These are phyloP conservation scores for Paramyrothecium roridum DNA, from an alignment of 2,329 filamentous ascomycete genomes.

Conservation along the genomic window DNA sequence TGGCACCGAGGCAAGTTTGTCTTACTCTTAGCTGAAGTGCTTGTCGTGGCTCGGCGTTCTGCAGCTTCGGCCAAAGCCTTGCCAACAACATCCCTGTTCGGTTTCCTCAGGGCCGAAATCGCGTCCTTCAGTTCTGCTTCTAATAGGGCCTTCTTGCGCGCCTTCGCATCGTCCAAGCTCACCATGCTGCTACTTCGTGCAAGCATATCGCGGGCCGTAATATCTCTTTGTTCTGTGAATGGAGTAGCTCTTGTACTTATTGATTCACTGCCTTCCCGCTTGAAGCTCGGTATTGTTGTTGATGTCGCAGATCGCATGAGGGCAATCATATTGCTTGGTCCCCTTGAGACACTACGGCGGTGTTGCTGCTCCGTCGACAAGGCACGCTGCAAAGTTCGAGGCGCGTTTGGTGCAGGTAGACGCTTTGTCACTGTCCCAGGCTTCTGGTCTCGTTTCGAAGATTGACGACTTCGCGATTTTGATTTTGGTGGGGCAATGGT, in stretches of 20 bases:
- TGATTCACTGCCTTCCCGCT: constrained; percentile 66
- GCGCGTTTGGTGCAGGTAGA: constrained; percentile 33
- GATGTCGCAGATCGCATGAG: constrained; percentile 68
- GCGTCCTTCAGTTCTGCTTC: constrained; percentile 71
- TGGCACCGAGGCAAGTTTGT: constrained; percentile 5
- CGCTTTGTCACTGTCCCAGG: constrained; percentile 52
- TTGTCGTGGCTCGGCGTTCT: constrained; percentile 54
- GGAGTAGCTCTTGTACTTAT: constrained; percentile 46
- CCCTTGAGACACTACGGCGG: constrained; percentile 52
- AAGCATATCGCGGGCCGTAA: constrained; percentile 20
- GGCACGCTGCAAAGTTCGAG: constrained; percentile 59
- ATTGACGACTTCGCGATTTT: constrained; percentile 41
- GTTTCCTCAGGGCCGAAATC: constrained; percentile 70
- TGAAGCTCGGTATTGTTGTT: constrained; percentile 56
- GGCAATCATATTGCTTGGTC: constrained; percentile 55
- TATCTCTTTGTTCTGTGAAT: constrained; percentile 39
- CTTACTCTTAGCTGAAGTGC: constrained; percentile 47
- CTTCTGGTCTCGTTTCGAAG: constrained; percentile 40
- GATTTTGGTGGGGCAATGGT: constrained; percentile 55
- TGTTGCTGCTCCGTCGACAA: constrained; percentile 57
- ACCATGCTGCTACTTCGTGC: constrained; percentile 44
- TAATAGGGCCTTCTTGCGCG: constrained; percentile 62
- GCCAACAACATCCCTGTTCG: constrained; percentile 68
- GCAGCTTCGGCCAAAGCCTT: constrained; percentile 65
- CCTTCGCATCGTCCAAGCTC: constrained; percentile 52